Conservation (phyloP, 2,329 filamentous ascomycete species). For the Apiospora hydei region DNA sequence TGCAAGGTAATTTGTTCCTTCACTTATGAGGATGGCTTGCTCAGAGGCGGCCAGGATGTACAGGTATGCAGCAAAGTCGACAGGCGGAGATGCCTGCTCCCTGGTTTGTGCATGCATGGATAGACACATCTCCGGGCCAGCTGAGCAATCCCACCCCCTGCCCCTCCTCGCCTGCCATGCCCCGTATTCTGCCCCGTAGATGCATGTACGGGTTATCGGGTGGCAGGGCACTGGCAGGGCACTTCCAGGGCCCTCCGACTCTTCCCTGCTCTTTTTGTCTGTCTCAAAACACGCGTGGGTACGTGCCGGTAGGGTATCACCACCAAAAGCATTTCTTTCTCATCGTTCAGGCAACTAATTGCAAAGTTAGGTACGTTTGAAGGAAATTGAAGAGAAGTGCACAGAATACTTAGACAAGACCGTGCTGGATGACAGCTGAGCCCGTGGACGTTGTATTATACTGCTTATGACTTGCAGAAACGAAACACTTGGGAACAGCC, state of each 20-base stretch:
- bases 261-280: background rate
- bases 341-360: background rate
- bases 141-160: background rate
- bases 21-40: background rate
- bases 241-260: background rate
- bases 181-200: slow-evolving; percentile 13
- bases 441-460: slow-evolving; percentile 1
- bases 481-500: background rate
- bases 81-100: background rate
- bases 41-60: background rate
- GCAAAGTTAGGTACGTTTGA: background rate
- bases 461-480: slow-evolving; percentile 20
- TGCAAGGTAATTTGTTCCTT: background rate
- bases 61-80: background rate
- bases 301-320: background rate
- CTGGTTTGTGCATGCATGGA: background rate
- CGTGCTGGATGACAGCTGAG: background rate
- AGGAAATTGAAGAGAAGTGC: background rate
- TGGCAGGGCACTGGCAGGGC: slow-evolving; percentile 12
- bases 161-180: background rate
- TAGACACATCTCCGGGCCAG: slow-evolving; percentile 1
- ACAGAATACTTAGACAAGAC: background rate
- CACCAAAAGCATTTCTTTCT: background rate
- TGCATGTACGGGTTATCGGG: slow-evolving; percentile 12
- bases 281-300: slow-evolving; percentile 7